Evolutionary conservation across 306 rosid genomes (phyloP).

Genomic region (Pueraria montana): DNA sequence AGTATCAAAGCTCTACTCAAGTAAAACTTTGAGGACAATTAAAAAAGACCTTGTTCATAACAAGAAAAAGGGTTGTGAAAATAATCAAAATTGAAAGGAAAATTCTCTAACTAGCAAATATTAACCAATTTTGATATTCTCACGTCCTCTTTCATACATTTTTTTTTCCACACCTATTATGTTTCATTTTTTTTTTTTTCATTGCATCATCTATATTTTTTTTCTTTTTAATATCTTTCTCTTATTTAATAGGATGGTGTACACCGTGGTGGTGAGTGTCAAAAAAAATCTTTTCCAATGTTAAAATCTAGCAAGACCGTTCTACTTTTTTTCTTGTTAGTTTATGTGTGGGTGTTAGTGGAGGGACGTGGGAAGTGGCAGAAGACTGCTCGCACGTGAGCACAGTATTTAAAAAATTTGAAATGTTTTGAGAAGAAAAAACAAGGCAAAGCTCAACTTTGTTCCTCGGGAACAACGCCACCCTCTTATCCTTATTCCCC

Average conservation of each 20-base stretch:
- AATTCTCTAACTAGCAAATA: background rate
- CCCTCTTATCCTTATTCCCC: conserved; percentile 50
- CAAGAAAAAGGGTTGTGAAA: background rate
- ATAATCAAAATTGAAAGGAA: background rate
- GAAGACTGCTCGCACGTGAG: conserved; percentile 69
- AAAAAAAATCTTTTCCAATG: background rate
- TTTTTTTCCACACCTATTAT: background rate
- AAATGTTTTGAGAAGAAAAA: conserved; percentile 40
- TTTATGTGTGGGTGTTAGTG: conserved; percentile 49
- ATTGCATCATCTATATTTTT: background rate
- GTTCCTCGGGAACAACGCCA: conserved; percentile 67
- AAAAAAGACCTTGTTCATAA: background rate
- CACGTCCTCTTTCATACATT: background rate
- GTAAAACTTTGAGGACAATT: background rate
- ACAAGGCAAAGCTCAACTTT: conserved; percentile 47
- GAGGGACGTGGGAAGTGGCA: conserved; percentile 41
- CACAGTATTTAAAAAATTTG: conserved; percentile 41
- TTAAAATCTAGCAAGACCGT: conserved; percentile 33
- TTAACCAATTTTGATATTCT: background rate
- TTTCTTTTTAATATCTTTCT: background rate
- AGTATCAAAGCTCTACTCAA: background rate
- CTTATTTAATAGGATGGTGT: background rate
- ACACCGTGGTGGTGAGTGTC: background rate
- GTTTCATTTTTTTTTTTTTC: no score
- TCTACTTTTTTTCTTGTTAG: conserved; percentile 35